phyloP scores from a whole-genome alignment of 306 rosid species.

The Prunus campanulata region DNA sequence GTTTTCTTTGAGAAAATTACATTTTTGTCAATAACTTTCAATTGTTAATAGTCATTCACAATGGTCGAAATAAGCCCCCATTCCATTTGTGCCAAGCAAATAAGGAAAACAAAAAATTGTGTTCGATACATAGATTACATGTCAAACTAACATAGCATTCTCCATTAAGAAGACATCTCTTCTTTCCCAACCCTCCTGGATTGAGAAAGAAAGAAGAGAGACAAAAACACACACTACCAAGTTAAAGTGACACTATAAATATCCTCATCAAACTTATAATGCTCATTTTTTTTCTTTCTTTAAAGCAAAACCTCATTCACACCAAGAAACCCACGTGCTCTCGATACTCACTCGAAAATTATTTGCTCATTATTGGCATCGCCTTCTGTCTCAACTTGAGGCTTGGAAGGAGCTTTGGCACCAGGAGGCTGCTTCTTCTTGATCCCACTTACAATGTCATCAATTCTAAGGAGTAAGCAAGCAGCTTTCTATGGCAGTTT shows the following conservation, averaged over 20 bases:
- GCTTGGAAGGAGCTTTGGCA: conserved; percentile 61
- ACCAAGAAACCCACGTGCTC: background rate
- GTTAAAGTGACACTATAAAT: background rate
- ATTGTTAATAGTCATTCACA: background rate
- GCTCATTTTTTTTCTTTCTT: background rate
- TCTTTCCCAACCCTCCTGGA: background rate
- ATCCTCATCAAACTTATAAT: background rate
- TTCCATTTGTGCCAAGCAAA: background rate
- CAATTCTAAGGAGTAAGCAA: conserved; percentile 92
- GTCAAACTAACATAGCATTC: background rate
- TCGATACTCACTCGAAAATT: conserved; percentile 58
- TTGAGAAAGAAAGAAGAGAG: no score
- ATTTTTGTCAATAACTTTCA: background rate
- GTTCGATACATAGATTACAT: background rate
- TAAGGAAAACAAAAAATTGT: background rate
- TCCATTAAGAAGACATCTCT: background rate
- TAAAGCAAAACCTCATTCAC: background rate
- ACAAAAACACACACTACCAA: background rate
- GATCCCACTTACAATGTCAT: conserved; percentile 94
- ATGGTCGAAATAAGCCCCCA: background rate
- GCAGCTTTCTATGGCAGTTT: conserved; percentile 99
- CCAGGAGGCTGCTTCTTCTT: conserved; percentile 90
- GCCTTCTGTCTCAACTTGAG: conserved; percentile 66
- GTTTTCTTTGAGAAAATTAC: no score
- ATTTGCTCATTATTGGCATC: conserved; percentile 89